Evolutionary conservation across 176 grass and related monocot species (phyloP).

Genomic region (Thinopyrum elongatum): DNA sequence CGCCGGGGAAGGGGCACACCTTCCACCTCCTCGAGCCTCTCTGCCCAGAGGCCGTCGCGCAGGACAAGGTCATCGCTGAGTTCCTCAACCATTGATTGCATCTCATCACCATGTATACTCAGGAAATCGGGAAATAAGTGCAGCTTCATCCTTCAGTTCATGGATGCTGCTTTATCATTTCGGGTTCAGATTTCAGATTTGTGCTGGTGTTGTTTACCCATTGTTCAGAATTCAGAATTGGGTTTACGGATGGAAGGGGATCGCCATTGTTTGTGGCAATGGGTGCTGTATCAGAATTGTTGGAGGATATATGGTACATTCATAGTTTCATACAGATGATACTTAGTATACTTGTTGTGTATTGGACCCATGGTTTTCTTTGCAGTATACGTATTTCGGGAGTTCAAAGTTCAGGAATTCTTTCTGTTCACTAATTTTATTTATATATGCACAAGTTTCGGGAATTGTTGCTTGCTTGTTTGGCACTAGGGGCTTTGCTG

Average conservation of each 20-base stretch:
- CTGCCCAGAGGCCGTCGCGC: constrained; percentile 46
- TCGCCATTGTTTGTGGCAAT: constrained; percentile 15
- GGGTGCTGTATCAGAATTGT: constrained; percentile 7
- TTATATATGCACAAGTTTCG: neutral
- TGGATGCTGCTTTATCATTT: constrained; percentile 22
- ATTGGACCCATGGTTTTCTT: neutral
- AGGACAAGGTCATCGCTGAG: constrained; percentile 55
- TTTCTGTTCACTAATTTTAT: neutral
- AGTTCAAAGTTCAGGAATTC: neutral
- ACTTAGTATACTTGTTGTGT: constrained; percentile 15
- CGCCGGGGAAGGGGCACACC: constrained; percentile 45
- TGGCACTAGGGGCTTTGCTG: neutral
- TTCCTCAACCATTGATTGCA: constrained; percentile 41
- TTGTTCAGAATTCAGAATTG: neutral
- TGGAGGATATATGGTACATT: neutral
- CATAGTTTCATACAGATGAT: constrained; percentile 36
- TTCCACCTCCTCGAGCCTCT: constrained; percentile 51
- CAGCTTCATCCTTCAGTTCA: constrained; percentile 5
- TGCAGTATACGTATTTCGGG: neutral
- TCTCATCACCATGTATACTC: neutral
- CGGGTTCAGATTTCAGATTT: constrained; percentile 15
- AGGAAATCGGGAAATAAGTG: constrained; percentile 34
- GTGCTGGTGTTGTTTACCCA: neutral
- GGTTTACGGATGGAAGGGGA: neutral
- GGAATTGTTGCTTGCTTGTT: neutral